These are phyloP conservation scores for Mortierella sp. DNA, from an alignment of 371 early-diverging fungal species.

Conservation along the genomic window DNA sequence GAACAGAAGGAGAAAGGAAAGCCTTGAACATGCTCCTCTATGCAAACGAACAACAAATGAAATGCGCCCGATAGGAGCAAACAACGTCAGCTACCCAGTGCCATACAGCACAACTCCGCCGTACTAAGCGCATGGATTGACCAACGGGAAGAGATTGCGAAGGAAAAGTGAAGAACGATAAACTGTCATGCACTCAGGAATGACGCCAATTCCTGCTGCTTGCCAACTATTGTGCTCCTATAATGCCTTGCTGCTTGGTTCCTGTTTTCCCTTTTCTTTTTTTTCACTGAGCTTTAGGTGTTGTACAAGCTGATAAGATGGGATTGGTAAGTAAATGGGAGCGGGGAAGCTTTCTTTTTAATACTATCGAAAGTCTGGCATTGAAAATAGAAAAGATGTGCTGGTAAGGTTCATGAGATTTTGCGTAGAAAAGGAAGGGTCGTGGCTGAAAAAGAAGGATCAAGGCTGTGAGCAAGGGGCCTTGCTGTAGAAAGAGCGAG, in stretches of 20 bases:
- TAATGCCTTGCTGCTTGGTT: neutral
- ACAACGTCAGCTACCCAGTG: neutral
- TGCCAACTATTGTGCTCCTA: neutral
- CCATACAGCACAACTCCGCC: neutral
- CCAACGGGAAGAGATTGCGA: too few species aligned
- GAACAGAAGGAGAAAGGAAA: neutral
- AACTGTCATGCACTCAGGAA: neutral
- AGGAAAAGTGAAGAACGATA: neutral
- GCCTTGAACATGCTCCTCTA: too few species aligned
- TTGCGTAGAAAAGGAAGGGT: neutral
- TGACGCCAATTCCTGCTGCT: neutral
- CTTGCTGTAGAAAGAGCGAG: constrained; percentile 1
- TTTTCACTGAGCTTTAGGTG: neutral
- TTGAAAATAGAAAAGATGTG: neutral
- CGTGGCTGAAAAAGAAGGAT: neutral
- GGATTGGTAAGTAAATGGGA: neutral
- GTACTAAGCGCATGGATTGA: neutral
- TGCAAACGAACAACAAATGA: neutral
- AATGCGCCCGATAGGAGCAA: neutral
- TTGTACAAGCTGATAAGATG: neutral
- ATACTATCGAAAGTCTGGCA: neutral
- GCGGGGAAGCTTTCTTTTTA: neutral
- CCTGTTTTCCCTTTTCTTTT: neutral
- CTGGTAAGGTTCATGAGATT: neutral
- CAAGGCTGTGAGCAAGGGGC: neutral